phyloP scores from a whole-genome alignment of 2,329 filamentous ascomycete genomes.

The Annulohypoxylon truncatum region DNA sequence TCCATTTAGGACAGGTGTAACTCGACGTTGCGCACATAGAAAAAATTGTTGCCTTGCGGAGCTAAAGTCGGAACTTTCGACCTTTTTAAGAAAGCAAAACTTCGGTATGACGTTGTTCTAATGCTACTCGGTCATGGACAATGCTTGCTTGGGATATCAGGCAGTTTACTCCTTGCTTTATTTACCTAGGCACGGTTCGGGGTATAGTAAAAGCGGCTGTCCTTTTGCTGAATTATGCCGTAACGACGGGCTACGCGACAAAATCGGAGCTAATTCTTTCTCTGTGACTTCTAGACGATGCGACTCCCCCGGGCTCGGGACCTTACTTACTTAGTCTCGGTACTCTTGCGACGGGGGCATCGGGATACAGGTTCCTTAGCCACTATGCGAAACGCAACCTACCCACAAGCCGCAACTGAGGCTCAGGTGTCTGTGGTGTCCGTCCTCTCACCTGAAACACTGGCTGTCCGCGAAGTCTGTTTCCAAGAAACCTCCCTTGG shows the following conservation, averaged over 20 bases:
- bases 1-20: conserved; percentile 31
- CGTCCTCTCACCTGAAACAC: conserved; percentile 38
- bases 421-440: conserved; percentile 24
- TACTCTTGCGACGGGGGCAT: conserved; percentile 5
- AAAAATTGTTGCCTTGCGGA: conserved; percentile 24
- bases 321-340: conserved; percentile 10
- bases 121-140: conserved; percentile 20
- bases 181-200: conserved; percentile 10
- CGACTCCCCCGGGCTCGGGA: conserved; percentile 11
- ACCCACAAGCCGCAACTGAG: conserved; percentile 30
- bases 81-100: conserved; percentile 29
- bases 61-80: conserved; percentile 20
- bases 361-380: conserved; percentile 19
- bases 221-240: conserved; percentile 8
- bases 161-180: conserved; percentile 15
- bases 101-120: conserved; percentile 31
- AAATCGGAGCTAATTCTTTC: conserved; percentile 12
- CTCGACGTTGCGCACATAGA: conserved; percentile 14
- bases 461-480: conserved; percentile 20
- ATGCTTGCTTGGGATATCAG: conserved; percentile 13
- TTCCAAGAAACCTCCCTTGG: conserved; percentile 17
- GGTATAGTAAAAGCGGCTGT: conserved; percentile 4
- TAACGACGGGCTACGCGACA: conserved; percentile 12
- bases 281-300: conserved; percentile 10
- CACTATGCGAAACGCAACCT: conserved; percentile 26